Evolutionary conservation across 139 green algal genomes (phyloP), one percentile per base, ranked within the genome.

Genomic region (Coelastrella sp.): DNA sequence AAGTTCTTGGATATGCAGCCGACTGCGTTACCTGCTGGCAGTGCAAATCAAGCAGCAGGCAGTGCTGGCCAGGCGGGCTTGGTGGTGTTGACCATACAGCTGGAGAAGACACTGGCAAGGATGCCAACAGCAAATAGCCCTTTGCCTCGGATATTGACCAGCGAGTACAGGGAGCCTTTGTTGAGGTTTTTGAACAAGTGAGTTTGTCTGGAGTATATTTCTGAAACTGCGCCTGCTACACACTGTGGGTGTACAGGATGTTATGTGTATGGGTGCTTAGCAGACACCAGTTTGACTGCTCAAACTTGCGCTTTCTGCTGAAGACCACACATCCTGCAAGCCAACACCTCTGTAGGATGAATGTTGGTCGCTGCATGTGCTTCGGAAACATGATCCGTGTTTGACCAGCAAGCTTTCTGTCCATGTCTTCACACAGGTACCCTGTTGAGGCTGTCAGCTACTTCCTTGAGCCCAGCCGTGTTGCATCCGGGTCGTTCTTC

Each of bases 21-120:
- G 35, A 27, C 72, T 13, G 45, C 51, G 3, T 30, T 53, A 13
- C 30, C 57, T 30, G 19, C 77, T 74, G 77, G 66, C 13, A 27
- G 43, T 43, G 71, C 40, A 25, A 43, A n/a, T n/a, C 75, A 32
- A 60, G 88, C 91, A 2, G 89, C n/a, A n/a, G n/a, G n/a, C n/a
- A n/a, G n/a, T n/a, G n/a, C n/a, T n/a, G n/a, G n/a, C n/a, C n/a
- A n/a, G n/a, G n/a, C 88, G 4, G 95, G 96, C 0, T 88, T 99
- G 40, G 96, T 99, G 19, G 92, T 97, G 66, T 86, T 99, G 62
- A 97, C 93, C 7, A 99, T 99, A 40, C 89, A 97, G 89, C 88
- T 99, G 64, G 97, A 99, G 87, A 86, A 91, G 27, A 89, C 90
- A 35, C 91, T 99, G 59, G 34, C 63, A 4, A 38, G 41, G 0